Conservation (phyloP, 2,329 filamentous ascomycete genomes). For the Aspergillus oerlinghausenensis region DNA sequence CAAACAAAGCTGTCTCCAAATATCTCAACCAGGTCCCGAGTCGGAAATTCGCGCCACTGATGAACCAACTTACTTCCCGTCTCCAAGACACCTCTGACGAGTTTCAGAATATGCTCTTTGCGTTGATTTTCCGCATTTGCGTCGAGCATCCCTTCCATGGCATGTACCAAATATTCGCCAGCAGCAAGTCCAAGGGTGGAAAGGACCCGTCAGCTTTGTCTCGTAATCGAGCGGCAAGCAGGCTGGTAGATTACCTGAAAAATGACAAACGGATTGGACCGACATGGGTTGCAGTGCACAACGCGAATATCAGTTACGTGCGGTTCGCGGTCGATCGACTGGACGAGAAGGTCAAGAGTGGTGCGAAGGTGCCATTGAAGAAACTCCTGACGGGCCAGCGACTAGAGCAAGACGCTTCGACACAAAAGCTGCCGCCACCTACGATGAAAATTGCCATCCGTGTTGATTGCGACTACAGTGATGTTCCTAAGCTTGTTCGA, state of each 20-base stretch:
- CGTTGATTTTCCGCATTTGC: slow-evolving; percentile 77
- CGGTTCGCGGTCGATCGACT: slow-evolving; percentile 42
- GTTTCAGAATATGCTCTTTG: slow-evolving; percentile 73
- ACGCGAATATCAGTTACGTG: slow-evolving; percentile 64
- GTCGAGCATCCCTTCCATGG: slow-evolving; percentile 92
- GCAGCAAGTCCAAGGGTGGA: slow-evolving; percentile 60
- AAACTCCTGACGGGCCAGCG: slow-evolving; percentile 60
- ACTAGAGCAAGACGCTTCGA: slow-evolving; percentile 59
- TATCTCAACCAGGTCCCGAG: slow-evolving; percentile 73
- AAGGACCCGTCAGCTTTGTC: slow-evolving; percentile 72
- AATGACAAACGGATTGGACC: slow-evolving; percentile 47
- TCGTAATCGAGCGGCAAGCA: slow-evolving; percentile 67
- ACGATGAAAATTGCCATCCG: slow-evolving; percentile 80
- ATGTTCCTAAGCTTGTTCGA: slow-evolving; percentile 67
- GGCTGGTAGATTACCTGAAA: slow-evolving; percentile 59
- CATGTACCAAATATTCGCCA: slow-evolving; percentile 94
- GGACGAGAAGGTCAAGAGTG: slow-evolving; percentile 63
- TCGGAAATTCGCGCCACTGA: slow-evolving; percentile 83
- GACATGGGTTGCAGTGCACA: slow-evolving; percentile 69
- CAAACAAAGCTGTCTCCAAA: slow-evolving; percentile 70
- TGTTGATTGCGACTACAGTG: slow-evolving; percentile 67
- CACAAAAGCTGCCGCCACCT: slow-evolving; percentile 73
- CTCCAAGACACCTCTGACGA: slow-evolving; percentile 63
- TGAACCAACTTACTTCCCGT: slow-evolving; percentile 96
- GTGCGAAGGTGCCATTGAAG: slow-evolving; percentile 59